Evolutionary conservation across 352 stramenopile genomes (phyloP), one percentile per base, ranked within the genome.

Genomic region (Globisporangium abappressorium): DNA sequence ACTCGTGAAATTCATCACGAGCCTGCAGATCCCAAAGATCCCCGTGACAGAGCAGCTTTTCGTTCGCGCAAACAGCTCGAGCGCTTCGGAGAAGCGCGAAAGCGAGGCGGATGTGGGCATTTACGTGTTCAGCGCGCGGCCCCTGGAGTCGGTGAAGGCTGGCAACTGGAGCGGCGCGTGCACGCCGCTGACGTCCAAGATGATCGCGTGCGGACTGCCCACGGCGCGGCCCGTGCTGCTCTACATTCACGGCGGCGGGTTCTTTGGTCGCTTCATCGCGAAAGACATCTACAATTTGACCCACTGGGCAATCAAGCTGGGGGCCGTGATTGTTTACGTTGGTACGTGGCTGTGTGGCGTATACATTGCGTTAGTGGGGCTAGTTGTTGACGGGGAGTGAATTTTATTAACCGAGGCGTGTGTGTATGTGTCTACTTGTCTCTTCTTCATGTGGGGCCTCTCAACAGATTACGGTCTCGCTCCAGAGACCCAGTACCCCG

Each of bases 161-260:
- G 86, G 88, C 2, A 91, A 80, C n/a, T 96, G 88, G 88, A 77
- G 77, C 7, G 81, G 80, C 30, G 83, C 84, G 5, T 79, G 69
- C 24, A 78, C 74, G 8, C 70, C 76, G 5, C 62, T 92, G 53
- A 92, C 85, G 1, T 76, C 74, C 0, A 65, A 77, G 41, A 93
- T 96, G 85, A 81, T 92, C 26, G 72, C 74, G 2, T 91, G 85
- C 26, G 88, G 88, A 0, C 76, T 96, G 30, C 88, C 88, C 0
- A 80, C 79, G 2, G 74, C 81, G 9, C 76, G 83, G 0, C 88
- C 86, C 0, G 89, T 96, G 55, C 74, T 97, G 0, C 69, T 97
- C 12, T 97, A 97, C 61, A 88, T 96, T 38, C 90, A 97, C 53
- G 90, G 90, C 24, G 90, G 90, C 12, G 90, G 88, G 2, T 97